These are phyloP conservation scores for Paramicrosporidium saccamoebae DNA, from an alignment of 371 early-diverging fungal species.

Conservation along the genomic window DNA sequence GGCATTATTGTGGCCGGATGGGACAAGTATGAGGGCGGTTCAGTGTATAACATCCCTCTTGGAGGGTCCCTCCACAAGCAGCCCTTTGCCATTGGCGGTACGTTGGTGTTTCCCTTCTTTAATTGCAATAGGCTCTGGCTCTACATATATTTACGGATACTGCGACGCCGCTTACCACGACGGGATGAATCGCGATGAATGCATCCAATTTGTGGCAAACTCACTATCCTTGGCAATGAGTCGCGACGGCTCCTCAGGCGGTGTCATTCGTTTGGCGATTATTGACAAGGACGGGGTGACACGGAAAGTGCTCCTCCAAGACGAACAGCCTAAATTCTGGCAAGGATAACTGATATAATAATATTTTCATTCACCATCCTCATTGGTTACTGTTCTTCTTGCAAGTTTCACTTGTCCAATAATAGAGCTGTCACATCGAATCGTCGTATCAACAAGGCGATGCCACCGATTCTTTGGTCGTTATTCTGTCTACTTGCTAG, in stretches of 20 bases:
- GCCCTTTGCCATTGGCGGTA: constrained; percentile 81
- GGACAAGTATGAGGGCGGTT: constrained; percentile 67
- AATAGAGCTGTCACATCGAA: too few species aligned
- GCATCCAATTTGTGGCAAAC: constrained; percentile 73
- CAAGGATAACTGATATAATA: constrained; percentile 1
- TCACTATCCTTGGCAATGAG: constrained; percentile 82
- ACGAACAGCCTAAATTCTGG: constrained; percentile 20
- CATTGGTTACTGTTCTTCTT: too few species aligned
- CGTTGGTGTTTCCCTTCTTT: background rate
- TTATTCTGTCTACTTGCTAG: too few species aligned
- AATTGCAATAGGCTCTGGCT: constrained; percentile 40
- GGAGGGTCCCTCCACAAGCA: constrained; percentile 80
- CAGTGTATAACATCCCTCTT: constrained; percentile 70
- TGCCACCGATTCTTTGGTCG: too few species aligned
- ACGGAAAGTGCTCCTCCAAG: constrained; percentile 59
- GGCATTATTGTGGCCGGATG: constrained; percentile 97
- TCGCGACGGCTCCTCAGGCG: constrained; percentile 94
- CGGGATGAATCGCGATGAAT: constrained; percentile 65
- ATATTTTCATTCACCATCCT: too few species aligned
- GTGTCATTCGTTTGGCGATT: constrained; percentile 81
- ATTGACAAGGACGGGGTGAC: constrained; percentile 74
- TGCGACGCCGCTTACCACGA: constrained; percentile 65
- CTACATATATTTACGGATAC: constrained; percentile 90
- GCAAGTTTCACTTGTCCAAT: too few species aligned
- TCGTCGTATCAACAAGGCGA: too few species aligned